A percentile compares a stretch with the other conserved stretches of the same genome.
Evolutionary conservation across 768 basidiomycete genomes (phyloP).

Genomic region (Trichaptum fuscoviolaceum): DNA sequence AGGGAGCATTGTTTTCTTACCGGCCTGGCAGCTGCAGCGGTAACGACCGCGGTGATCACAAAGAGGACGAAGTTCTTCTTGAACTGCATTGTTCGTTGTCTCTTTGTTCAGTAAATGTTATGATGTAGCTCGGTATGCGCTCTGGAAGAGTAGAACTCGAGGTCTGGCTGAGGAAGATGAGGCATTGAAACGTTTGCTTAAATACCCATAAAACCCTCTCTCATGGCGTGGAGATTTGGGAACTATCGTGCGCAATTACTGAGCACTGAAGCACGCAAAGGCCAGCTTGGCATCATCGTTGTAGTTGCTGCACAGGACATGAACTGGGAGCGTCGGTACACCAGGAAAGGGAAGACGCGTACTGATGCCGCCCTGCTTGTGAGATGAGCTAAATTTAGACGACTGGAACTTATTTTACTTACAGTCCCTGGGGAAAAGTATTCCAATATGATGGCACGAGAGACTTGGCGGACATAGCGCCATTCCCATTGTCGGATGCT

Average conservation of each 20-base stretch:
- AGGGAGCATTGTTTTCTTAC: constrained; percentile 15
- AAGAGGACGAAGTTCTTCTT: constrained; percentile 30
- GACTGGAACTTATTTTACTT: not conserved
- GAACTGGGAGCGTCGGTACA: not conserved
- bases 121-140: not conserved
- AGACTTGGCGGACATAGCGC: constrained; percentile 1
- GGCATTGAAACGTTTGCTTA: not conserved
- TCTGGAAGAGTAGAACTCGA: not conserved
- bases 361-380: constrained; percentile 1
- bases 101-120: not conserved
- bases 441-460: constrained; percentile 1
- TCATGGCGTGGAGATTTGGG: not conserved
- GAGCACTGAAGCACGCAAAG: not conserved
- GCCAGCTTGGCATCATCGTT: constrained; percentile 6
- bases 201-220: not conserved
- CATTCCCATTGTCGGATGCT: constrained; percentile 1
- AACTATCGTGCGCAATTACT: not conserved
- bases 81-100: constrained; percentile 27
- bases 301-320: not conserved
- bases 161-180: not conserved
- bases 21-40: constrained; percentile 25
- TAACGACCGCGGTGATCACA: constrained; percentile 28
- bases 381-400: not conserved
- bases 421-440: not conserved
- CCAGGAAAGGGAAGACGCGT: not conserved